Conservation (phyloP, 495 filamentous ascomycete genomes). For the Halenospora varia region DNA sequence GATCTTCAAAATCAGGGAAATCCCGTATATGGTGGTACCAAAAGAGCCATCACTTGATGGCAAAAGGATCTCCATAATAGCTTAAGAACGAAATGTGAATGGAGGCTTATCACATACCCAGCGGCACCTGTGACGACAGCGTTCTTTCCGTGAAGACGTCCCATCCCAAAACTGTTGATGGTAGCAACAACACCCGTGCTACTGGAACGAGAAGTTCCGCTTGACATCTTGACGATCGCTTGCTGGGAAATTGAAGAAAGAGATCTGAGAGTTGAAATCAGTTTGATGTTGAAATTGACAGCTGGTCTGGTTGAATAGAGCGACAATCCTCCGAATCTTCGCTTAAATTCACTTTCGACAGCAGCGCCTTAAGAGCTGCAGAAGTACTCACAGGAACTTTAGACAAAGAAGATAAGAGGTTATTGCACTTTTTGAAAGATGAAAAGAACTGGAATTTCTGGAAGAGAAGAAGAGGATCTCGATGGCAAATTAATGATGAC, state of each 20-base stretch:
- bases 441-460: constrained; percentile 1
- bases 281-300: neutral
- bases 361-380: neutral
- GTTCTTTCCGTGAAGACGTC: constrained; percentile 84
- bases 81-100: neutral
- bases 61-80: neutral
- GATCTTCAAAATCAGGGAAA: neutral
- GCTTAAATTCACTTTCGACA: constrained; percentile 6
- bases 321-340: constrained; percentile 3
- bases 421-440: no score
- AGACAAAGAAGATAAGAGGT: neutral
- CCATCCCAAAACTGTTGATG: constrained; percentile 33
- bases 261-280: constrained; percentile 5
- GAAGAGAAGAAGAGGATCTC: neutral
- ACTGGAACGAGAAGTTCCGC: constrained; percentile 10
- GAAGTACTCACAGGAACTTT: neutral
- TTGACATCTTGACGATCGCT: constrained; percentile 10
- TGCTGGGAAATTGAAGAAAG: neutral
- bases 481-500: constrained; percentile 2
- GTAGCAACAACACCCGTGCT: constrained; percentile 15
- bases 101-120: constrained; percentile 56
- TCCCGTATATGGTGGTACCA: no score
- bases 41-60: neutral
- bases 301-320: constrained; percentile 3
- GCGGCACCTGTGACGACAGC: constrained; percentile 90